A percentile compares a stretch with the other conserved stretches of the same genome.
Evolutionary conservation across 257 asterid species (phyloP).

Genomic region (Solanum arcanum): DNA sequence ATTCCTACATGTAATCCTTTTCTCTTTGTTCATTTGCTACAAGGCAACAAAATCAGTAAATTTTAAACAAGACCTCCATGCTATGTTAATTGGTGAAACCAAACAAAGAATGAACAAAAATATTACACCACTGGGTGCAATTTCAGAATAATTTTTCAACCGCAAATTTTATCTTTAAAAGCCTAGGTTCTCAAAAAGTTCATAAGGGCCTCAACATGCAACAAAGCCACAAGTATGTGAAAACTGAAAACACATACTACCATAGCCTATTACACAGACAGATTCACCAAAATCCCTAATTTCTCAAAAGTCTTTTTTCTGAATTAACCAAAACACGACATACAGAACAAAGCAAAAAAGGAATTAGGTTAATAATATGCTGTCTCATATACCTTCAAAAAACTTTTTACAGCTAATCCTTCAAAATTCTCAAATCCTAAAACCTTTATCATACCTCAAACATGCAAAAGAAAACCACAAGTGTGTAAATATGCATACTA

Average conservation of each 20-base stretch:
- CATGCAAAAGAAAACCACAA: neutral
- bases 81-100: neutral
- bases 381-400: neutral
- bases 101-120: neutral
- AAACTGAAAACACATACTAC: neutral
- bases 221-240: neutral
- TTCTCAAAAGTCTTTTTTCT: neutral
- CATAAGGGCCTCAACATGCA: neutral
- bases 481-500: neutral
- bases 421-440: neutral
- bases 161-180: neutral
- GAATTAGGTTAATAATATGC: neutral
- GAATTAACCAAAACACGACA: neutral
- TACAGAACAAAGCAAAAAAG: neutral
- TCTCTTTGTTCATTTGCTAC: neutral
- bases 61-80: neutral
- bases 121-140: neutral
- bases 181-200: neutral
- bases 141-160: neutral
- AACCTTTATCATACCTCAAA: neutral
- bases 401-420: neutral
- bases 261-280: neutral
- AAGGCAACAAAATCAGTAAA: neutral
- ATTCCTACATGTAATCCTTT: neutral
- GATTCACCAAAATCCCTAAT: neutral